These are phyloP conservation scores for Corinectria fuckeliana DNA, from an alignment of 2,329 filamentous ascomycete genomes.

Conservation along the genomic window DNA sequence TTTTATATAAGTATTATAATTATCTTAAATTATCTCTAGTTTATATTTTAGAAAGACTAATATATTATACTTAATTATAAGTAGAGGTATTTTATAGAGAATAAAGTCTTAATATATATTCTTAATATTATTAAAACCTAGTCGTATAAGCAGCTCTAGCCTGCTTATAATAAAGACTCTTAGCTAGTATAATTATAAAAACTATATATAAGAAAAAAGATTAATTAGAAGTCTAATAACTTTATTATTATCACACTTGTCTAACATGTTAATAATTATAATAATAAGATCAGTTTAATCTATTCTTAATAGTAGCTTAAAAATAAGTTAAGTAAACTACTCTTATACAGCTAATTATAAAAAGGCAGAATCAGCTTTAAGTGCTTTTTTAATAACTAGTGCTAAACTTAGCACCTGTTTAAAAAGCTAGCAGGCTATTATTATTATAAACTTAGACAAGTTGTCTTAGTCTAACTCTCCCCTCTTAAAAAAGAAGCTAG, in stretches of 20 bases:
- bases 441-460: slow-evolving; percentile 48
- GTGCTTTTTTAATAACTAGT: slow-evolving; percentile 33
- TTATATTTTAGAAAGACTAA: not conserved
- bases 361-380: slow-evolving; percentile 39
- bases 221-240: slow-evolving; percentile 43
- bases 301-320: no score
- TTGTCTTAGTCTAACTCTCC: slow-evolving; percentile 47
- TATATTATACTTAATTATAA: slow-evolving; percentile 30
- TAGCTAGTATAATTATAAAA: slow-evolving; percentile 32
- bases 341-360: no score
- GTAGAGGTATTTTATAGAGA: slow-evolving; percentile 44
- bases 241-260: slow-evolving; percentile 33
- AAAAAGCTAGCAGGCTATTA: slow-evolving; percentile 46
- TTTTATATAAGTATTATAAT: not conserved
- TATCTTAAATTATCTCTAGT: not conserved
- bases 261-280: no score
- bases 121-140: slow-evolving; percentile 43
- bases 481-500: slow-evolving; percentile 39
- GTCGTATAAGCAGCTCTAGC: slow-evolving; percentile 47
- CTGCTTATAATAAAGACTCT: slow-evolving; percentile 51
- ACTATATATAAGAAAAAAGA: slow-evolving; percentile 23
- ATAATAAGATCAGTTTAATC: no score
- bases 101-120: slow-evolving; percentile 28
- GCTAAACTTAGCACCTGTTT: slow-evolving; percentile 37
- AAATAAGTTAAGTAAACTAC: no score